Base-by-base conservation (phyloP, 306 rosid genomes). In the Gynostemma pentaphyllum region DNA sequence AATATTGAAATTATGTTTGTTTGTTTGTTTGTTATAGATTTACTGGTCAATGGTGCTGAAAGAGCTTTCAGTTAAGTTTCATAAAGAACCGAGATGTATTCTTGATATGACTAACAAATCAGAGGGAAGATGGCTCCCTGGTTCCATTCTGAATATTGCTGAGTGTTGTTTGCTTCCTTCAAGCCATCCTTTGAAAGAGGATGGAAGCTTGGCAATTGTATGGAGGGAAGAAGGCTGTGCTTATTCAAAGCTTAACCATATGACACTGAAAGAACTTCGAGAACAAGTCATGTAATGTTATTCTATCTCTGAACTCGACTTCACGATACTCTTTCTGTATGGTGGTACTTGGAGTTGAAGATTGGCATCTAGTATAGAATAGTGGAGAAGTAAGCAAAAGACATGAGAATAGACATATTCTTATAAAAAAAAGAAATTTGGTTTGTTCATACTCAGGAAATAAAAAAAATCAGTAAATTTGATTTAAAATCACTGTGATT, bases 221-320 rank as follows among this genome's bases (percentile, higher is more conserved):
- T 88, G 90, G 90, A 83, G 86, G 67, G 86, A 70, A 70, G 94
- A 88, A 69, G 94, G 88, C 7, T 72, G 29, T 50, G 85, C 85
- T 61, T 79, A 81, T 55, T 72, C 90, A 2, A 7, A 55, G 39
- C 72, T 88, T 13, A 83, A 78, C 34, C 62, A n/a, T 4, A 19
- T 83, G 76, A 81, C 94, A 5, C 72, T 85, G 49, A 81, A 72
- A 68, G 90, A 88, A 77, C 76, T 85, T 36, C 84, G 85, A 13
- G 79, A 81, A 26, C 88, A 72, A 85, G 90, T 81, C 64, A 85
- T 83, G 88, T 85, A 81, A 55, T 90, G 64, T 64, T n/a, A n/a
- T n/a, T n/a, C n/a, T 78, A 47, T 34, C 32, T 54, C 56, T 24
- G 0, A 19, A 8, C 29, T 26, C 34, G 8, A 16, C 53, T 7